Conservation (phyloP, 2,329 filamentous ascomycete species). For the Epichloe gansuensis region DNA sequence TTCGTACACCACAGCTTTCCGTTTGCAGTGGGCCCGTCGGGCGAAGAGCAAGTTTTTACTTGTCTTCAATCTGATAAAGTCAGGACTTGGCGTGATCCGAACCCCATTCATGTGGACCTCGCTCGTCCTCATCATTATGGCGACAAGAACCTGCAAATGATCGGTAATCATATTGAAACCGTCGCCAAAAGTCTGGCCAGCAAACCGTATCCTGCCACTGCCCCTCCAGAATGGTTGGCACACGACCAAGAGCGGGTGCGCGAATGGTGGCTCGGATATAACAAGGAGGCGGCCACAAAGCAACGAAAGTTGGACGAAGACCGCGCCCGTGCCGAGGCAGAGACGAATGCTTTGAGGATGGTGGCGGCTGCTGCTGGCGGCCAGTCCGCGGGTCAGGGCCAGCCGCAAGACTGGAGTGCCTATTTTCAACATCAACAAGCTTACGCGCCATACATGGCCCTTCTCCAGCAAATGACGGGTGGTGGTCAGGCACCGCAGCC, state of each 20-base stretch:
- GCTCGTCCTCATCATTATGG: constrained; percentile 25
- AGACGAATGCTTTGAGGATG: constrained; percentile 18
- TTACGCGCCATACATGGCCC: constrained; percentile 30
- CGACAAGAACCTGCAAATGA: constrained; percentile 31
- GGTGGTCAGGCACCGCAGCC: constrained; percentile 18
- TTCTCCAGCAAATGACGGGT: constrained; percentile 29
- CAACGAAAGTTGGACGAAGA: constrained; percentile 28
- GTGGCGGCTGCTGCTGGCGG: constrained; percentile 8
- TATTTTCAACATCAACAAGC: constrained; percentile 17
- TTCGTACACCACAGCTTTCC: constrained; percentile 16
- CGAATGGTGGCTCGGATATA: constrained; percentile 41
- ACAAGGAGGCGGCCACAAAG: constrained; percentile 25
- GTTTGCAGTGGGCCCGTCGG: constrained; percentile 19
- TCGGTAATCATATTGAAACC: constrained; percentile 30
- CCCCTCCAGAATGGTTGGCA: constrained; percentile 41
- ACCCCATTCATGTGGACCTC: constrained; percentile 24
- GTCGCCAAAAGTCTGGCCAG: constrained; percentile 29
- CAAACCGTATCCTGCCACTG: constrained; percentile 36
- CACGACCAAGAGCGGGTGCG: constrained; percentile 33
- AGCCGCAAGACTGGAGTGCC: constrained; percentile 16
- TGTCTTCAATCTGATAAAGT: constrained; percentile 33
- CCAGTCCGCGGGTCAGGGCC: constrained; percentile 9
- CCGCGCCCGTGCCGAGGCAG: constrained; percentile 21
- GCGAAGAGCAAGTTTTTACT: constrained; percentile 29
- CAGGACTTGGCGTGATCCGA: constrained; percentile 30